A percentile compares a stretch with the other conserved stretches of the same genome.
phyloP scores from a whole-genome alignment of 2,329 filamentous ascomycete genomes.

The Colletotrichum costaricense region DNA sequence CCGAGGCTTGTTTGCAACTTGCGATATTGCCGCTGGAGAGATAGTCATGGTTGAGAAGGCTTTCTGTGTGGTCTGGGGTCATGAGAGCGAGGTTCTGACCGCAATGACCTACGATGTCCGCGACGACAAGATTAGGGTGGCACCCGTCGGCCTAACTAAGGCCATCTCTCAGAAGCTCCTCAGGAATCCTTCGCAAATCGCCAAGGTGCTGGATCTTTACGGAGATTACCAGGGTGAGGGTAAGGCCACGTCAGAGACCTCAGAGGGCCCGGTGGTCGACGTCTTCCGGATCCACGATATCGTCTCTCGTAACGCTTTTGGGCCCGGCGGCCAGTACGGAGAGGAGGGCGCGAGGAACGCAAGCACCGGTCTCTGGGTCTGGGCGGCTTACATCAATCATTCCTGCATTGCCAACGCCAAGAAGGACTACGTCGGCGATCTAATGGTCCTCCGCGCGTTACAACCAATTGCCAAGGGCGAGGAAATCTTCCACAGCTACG shows the following conservation, averaged over 20 bases:
- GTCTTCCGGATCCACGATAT: constrained; percentile 47
- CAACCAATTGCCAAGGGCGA: constrained; percentile 45
- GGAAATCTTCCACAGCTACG: constrained; percentile 48
- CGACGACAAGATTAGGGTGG: constrained; percentile 44
- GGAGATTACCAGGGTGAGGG: constrained; percentile 43
- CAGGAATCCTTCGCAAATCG: constrained; percentile 41
- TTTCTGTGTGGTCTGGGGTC: constrained; percentile 44
- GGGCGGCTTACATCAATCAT: constrained; percentile 55
- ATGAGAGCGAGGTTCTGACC: constrained; percentile 44
- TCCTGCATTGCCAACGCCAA: constrained; percentile 50
- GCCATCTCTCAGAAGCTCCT: constrained; percentile 41
- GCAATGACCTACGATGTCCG: constrained; percentile 46
- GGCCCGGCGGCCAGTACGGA: constrained; percentile 41
- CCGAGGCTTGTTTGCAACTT: constrained; percentile 50
- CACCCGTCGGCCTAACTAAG: constrained; percentile 45
- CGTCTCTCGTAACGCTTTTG: constrained; percentile 47
- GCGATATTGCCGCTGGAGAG: constrained; percentile 45
- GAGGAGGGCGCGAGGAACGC: constrained; percentile 45
- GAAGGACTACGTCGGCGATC: constrained; percentile 52
- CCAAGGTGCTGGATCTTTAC: constrained; percentile 39
- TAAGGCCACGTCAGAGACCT: background rate
- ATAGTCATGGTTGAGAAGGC: constrained; percentile 51
- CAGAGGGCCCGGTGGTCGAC: constrained; percentile 43
- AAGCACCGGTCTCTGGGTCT: constrained; percentile 52
- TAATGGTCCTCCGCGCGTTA: constrained; percentile 51